These are phyloP conservation scores for Musa acuminata DNA, from an alignment of 176 grass and related monocot species.

Conservation along the genomic window DNA sequence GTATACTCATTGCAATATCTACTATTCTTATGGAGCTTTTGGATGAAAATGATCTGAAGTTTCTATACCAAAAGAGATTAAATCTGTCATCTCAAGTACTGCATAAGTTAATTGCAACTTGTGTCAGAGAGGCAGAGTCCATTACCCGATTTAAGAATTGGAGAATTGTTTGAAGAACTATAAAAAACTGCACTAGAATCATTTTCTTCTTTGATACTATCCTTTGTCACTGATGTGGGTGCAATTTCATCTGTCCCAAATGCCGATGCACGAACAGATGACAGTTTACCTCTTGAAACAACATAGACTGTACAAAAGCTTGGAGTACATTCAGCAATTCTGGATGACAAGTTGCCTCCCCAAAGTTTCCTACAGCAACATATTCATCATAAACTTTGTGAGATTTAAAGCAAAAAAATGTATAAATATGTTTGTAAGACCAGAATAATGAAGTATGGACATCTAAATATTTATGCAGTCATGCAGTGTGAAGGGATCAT, in stretches of 20 bases:
- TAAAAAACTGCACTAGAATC: constrained; percentile 16
- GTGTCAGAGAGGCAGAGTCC: neutral
- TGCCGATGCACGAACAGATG: constrained; percentile 31
- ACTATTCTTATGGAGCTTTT: too few relatives aligned
- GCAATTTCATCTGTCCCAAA: constrained; percentile 18
- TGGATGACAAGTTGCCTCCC: constrained; percentile 23
- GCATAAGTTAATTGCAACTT: neutral
- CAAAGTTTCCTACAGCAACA: constrained; percentile 29
- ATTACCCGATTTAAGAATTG: constrained; percentile 27
- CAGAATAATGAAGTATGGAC: too few relatives aligned
- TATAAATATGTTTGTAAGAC: neutral
- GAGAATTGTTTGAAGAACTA: constrained; percentile 6
- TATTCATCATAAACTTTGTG: neutral
- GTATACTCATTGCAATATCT: neutral
- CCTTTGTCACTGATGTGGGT: constrained; percentile 15
- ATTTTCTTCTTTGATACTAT: constrained; percentile 23
- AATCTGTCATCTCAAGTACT: neutral
- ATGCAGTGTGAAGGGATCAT: too few relatives aligned
- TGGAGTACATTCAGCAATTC: constrained; percentile 34
- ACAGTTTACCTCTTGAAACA: constrained; percentile 36
- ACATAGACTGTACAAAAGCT: constrained; percentile 44
- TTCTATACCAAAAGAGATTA: too few relatives aligned
- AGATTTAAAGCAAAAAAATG: neutral
- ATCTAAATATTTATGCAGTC: too few relatives aligned
- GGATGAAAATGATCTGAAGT: too few relatives aligned